phyloP scores from a whole-genome alignment of 208 protist species.

The Trypanosoma scelopori region DNA sequence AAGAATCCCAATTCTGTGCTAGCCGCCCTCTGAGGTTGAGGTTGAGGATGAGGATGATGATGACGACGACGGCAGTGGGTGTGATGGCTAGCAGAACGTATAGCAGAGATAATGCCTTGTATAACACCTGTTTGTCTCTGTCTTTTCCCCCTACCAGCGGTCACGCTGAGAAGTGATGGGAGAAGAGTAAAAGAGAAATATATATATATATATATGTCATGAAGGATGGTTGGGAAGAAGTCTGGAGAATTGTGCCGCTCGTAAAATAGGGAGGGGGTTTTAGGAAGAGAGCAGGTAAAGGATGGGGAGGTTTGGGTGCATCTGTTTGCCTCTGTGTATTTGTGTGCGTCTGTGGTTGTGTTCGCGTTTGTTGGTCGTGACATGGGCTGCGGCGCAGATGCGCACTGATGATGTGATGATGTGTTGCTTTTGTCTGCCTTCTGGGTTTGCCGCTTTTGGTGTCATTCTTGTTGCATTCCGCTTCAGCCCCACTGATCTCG shows the following conservation, averaged over 20 bases:
- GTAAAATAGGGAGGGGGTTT: background rate
- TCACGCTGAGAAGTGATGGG: background rate
- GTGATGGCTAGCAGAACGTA: background rate
- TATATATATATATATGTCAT: constrained; percentile 30
- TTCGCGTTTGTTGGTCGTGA: background rate
- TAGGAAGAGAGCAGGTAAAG: background rate
- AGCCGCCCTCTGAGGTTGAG: constrained; percentile 34
- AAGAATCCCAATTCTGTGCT: constrained; percentile 60
- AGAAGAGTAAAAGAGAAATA: constrained; percentile 18
- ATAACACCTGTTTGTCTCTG: background rate
- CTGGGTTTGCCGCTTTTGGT: background rate
- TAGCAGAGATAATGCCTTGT: background rate
- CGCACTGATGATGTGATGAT: background rate
- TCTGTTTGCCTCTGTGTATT: background rate
- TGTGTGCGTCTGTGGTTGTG: background rate
- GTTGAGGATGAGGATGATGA: background rate
- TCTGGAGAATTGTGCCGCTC: background rate
- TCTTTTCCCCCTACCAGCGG: background rate
- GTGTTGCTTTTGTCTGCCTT: background rate
- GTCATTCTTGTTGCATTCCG: no score
- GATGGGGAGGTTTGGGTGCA: background rate
- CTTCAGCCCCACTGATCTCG: no score
- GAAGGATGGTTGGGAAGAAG: constrained; percentile 5
- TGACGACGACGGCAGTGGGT: no score
- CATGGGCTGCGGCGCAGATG: background rate